phyloP scores from a whole-genome alignment of 2,329 filamentous ascomycete species.

The Xylariaceae sp. region DNA sequence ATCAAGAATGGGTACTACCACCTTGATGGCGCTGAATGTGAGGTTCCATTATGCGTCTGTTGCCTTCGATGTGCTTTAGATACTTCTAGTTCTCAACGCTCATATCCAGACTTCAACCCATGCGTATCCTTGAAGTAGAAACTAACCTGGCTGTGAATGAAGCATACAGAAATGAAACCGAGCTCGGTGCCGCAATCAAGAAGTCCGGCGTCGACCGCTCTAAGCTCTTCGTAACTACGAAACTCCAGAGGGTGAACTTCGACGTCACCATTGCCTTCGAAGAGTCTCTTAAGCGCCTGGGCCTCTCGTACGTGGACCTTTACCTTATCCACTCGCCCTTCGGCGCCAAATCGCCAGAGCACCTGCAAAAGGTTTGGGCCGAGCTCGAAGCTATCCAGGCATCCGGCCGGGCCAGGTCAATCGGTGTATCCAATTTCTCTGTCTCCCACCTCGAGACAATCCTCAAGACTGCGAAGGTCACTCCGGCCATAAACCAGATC shows the following conservation, averaged over 20 bases:
- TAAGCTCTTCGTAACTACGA: conserved; percentile 64
- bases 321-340: conserved; percentile 60
- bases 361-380: conserved; percentile 56
- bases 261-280: conserved; percentile 48
- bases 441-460: conserved; percentile 51
- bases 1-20: conserved; percentile 67
- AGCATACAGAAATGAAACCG: conserved; percentile 62
- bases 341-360: conserved; percentile 42
- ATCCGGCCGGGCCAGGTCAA: conserved; percentile 60
- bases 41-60: conserved; percentile 12
- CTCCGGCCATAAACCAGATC: conserved; percentile 72
- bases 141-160: conserved; percentile 9
- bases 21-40: conserved; percentile 69
- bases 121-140: neutral
- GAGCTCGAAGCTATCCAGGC: conserved; percentile 61
- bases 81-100: neutral
- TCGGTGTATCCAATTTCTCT: conserved; percentile 74
- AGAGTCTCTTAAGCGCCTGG: conserved; percentile 58
- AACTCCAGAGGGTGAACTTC: conserved; percentile 41
- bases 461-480: conserved; percentile 53
- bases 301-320: conserved; percentile 65
- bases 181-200: conserved; percentile 68
- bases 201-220: conserved; percentile 58
- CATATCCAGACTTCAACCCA: neutral
- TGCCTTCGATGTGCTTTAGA: neutral